These are phyloP conservation scores for Botrytis squamosa DNA, from an alignment of 2,329 filamentous ascomycete species.

Conservation along the genomic window DNA sequence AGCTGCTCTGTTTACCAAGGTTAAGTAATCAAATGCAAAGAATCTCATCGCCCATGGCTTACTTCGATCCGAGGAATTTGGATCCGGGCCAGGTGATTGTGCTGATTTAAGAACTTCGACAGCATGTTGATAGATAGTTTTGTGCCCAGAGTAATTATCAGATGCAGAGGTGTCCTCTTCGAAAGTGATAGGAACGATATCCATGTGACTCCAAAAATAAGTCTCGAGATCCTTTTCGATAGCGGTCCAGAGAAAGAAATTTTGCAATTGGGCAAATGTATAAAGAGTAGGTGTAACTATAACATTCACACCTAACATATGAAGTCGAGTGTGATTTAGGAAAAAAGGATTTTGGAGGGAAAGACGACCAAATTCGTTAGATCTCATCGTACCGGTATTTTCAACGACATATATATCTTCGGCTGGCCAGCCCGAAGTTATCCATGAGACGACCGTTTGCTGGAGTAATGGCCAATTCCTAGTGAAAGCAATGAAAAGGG, in stretches of 20 bases:
- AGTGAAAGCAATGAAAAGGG: conserved; percentile 58
- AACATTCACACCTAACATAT: conserved; percentile 51
- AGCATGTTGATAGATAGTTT: conserved; percentile 20
- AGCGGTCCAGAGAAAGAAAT: conserved; percentile 50
- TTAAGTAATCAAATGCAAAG: conserved; percentile 58
- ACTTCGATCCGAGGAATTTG: conserved; percentile 12
- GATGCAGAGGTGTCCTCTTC: not conserved
- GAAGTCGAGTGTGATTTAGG: conserved; percentile 51
- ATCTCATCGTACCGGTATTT: conserved; percentile 56
- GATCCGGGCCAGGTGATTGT: conserved; percentile 11
- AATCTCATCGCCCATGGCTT: conserved; percentile 51
- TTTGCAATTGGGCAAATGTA: conserved; percentile 55
- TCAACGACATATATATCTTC: conserved; percentile 57
- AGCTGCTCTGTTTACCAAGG: conserved; percentile 54
- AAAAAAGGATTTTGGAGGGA: conserved; percentile 55
- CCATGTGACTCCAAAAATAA: conserved; percentile 58
- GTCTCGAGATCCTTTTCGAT: conserved; percentile 45
- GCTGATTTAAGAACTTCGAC: conserved; percentile 14
- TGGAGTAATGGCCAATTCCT: conserved; percentile 53
- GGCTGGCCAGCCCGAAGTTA: conserved; percentile 57
- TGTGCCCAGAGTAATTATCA: not conserved
- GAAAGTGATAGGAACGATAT: conserved; percentile 46
- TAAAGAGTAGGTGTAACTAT: conserved; percentile 51
- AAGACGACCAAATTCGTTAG: conserved; percentile 48
- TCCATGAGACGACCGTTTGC: conserved; percentile 55